Conservation (phyloP, 176 grass and related monocot species). For the Avena sativa region DNA sequence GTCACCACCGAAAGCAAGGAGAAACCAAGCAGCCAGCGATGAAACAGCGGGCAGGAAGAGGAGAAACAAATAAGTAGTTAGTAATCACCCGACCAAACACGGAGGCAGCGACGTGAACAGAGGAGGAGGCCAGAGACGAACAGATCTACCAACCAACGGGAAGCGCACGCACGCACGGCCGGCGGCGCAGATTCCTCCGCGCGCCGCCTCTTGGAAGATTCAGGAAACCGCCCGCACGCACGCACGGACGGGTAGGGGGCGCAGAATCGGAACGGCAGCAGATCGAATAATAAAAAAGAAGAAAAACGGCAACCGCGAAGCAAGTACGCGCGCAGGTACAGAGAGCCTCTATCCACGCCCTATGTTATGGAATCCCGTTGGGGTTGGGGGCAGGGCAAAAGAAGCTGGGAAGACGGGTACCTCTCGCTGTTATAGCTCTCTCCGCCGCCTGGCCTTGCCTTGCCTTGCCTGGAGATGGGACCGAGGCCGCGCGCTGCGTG, state of each 20-base stretch:
- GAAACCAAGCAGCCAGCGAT: slow-evolving; percentile 17
- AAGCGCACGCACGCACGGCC: background rate
- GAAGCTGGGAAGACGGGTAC: slow-evolving; percentile 39
- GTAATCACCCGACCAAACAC: background rate
- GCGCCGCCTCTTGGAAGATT: slow-evolving; percentile 35
- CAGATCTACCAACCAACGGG: slow-evolving; percentile 55
- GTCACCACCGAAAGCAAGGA: slow-evolving; percentile 44
- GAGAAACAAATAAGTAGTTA: background rate
- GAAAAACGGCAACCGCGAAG: background rate
- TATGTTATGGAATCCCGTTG: slow-evolving; percentile 19
- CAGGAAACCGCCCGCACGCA: slow-evolving; percentile 19
- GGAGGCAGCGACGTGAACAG: background rate
- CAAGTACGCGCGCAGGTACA: slow-evolving; percentile 21
- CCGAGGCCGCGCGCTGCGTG: background rate
- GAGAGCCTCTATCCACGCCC: background rate
- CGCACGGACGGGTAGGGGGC: background rate
- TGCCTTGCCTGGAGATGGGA: slow-evolving; percentile 14
- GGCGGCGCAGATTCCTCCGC: slow-evolving; percentile 44
- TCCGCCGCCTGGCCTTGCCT: slow-evolving; percentile 9
- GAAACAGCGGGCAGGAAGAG: too few relatives aligned
- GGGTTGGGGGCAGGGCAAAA: background rate
- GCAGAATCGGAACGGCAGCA: slow-evolving; percentile 37
- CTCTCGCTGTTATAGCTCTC: slow-evolving; percentile 45
- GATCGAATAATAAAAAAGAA: slow-evolving; percentile 41
- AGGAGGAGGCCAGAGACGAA: slow-evolving; percentile 16